Percentiles rank a stretch among this genome's conserved stretches.
Evolutionary conservation across 345 rosid genomes (phyloP).

Genomic region (Punica granatum): DNA sequence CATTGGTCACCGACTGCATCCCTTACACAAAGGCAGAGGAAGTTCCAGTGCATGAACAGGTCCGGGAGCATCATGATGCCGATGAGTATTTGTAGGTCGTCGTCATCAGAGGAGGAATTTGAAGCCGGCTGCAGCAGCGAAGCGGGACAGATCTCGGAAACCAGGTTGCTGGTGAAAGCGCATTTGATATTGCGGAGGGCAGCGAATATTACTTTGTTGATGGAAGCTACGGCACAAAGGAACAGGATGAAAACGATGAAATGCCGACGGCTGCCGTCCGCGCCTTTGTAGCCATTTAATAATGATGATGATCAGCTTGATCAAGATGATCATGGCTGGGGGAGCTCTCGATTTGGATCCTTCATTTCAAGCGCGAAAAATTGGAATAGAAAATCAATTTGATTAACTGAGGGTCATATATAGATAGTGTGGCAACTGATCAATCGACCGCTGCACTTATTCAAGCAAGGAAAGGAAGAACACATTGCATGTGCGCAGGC

Average conservation of each 20-base stretch:
- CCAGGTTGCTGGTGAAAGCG: slow-evolving; percentile 21
- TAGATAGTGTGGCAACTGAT: too few species aligned
- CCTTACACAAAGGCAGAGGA: slow-evolving; percentile 67
- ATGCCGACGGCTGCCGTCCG: slow-evolving; percentile 15
- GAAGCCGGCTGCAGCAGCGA: not conserved
- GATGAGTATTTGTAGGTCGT: slow-evolving; percentile 54
- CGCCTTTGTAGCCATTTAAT: too few species aligned
- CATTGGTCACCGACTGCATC: slow-evolving; percentile 30
- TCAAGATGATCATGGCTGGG: too few species aligned
- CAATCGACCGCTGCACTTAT: too few species aligned
- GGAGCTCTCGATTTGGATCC: too few species aligned
- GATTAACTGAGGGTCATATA: too few species aligned
- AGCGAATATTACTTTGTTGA: slow-evolving; percentile 48
- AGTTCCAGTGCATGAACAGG: slow-evolving; percentile 62
- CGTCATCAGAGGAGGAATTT: slow-evolving; percentile 14
- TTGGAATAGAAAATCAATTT: too few species aligned
- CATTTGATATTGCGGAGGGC: slow-evolving; percentile 22
- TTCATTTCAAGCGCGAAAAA: too few species aligned
- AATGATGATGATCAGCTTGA: too few species aligned
- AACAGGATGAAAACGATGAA: slow-evolving; percentile 51
- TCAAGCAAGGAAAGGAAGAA: too few species aligned
- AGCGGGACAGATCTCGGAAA: slow-evolving; percentile 15
- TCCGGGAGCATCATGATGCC: slow-evolving; percentile 81
- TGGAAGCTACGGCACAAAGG: slow-evolving; percentile 50
- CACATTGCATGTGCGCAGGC: too few species aligned